Evolutionary conservation across 257 asterid genomes (phyloP), one percentile per base, ranked within the genome.

Genomic region (Petrea volubilis): DNA sequence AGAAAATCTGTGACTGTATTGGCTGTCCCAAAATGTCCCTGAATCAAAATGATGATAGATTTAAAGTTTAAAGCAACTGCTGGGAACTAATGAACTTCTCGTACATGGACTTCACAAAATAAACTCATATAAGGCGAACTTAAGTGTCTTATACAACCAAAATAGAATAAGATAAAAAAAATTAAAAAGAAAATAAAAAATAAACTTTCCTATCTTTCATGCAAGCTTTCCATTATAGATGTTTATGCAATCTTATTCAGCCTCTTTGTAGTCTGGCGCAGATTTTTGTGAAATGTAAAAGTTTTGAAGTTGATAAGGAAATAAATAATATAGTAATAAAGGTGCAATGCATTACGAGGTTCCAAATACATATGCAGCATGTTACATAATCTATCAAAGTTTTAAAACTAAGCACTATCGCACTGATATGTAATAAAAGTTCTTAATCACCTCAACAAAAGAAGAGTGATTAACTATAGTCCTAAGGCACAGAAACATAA

Each of bases 71-170:
- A 34, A 53, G 58, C 46, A 68, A 59, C 44, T 62, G 25, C 50
- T 6, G 46, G 52, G 33, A 24, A 52, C 36, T 52, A 33, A 63
- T 13, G 41, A 43, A 55, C 46, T 36, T 53, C 64, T 60, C 49
- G 28, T 34, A 60, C 44, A 65, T 50, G 47, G 41, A 27, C 69
- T 51, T 65, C 38, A 27, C 15, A 70, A 74, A 58, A 67, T 20
- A 18, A 14, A 25, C 7, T 59, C 58, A 29, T 31, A 52, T 18
- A n/a, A 36, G 61, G 57, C 18, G n/a, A 46, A 33, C 9, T 15
- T 2, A 47, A 5, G 2, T 61, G 36, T 50, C 33, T 20, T 27
- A 43, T 28, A 63, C 46, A 72, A 20, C 34, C 6, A 46, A 62
- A 44, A 34, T 25, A 49, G 3, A 72, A 50, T 25, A 51, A 43